These are phyloP conservation scores for Morella rubra DNA, from an alignment of 306 rosid genomes.

Conservation along the genomic window DNA sequence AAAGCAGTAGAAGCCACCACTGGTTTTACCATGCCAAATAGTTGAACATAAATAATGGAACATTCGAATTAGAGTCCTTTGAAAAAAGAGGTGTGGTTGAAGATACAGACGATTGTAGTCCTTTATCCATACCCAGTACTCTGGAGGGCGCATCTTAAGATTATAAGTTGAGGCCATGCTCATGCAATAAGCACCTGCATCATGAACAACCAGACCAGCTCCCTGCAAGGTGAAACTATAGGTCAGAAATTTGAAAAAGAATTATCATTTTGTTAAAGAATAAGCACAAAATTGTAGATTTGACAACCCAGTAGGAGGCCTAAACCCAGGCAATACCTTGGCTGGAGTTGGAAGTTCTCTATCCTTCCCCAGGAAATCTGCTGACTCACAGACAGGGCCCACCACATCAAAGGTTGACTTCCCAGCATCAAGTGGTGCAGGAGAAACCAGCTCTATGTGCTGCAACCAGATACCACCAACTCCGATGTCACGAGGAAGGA, in stretches of 20 bases:
- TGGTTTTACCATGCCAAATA: neutral
- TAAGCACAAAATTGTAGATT: neutral
- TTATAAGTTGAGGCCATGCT: constrained; percentile 99
- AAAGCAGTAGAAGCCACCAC: neutral
- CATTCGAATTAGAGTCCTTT: neutral
- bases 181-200: constrained; percentile 98
- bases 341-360: constrained; percentile 55
- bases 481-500: constrained; percentile 10
- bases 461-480: constrained; percentile 37
- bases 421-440: constrained; percentile 49
- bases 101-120: constrained; percentile 4
- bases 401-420: constrained; percentile 55
- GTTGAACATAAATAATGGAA: constrained; percentile 1
- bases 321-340: constrained; percentile 26
- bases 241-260: constrained; percentile 17
- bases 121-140: constrained; percentile 70
- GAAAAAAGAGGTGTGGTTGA: neutral
- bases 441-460: constrained; percentile 95
- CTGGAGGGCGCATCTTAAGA: constrained; percentile 96
- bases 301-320: neutral
- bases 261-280: neutral
- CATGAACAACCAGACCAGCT: constrained; percentile 91
- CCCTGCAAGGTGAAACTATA: constrained; percentile 55
- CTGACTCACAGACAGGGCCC: constrained; percentile 70
- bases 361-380: constrained; percentile 59